Conservation (phyloP, 2,329 filamentous ascomycete genomes). For the Aspergillus glaucus region DNA sequence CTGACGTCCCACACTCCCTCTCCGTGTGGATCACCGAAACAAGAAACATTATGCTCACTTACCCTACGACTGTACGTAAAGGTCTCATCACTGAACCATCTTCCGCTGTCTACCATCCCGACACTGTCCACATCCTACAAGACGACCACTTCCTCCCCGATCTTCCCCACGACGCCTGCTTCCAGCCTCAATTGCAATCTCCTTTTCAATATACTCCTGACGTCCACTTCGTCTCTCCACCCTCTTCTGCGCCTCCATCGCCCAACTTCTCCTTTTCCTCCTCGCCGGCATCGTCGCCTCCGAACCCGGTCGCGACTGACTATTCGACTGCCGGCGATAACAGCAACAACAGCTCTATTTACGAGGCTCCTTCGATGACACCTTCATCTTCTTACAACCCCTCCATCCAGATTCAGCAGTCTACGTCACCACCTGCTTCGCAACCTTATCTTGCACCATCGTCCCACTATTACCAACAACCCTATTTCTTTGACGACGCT, state of each 20-base stretch:
- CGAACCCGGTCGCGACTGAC: conserved; percentile 20
- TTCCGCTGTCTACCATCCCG: conserved; percentile 18
- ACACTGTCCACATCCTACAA: conserved; percentile 30
- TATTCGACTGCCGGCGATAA: conserved; percentile 13
- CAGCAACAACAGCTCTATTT: conserved; percentile 20
- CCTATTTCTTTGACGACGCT: conserved; percentile 19
- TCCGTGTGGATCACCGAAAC: no score
- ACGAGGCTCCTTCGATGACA: conserved; percentile 37
- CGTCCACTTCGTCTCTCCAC: conserved; percentile 29
- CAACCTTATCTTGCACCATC: conserved; percentile 27
- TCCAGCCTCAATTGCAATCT: conserved; percentile 8
- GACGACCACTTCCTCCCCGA: conserved; percentile 33
- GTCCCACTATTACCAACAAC: conserved; percentile 8
- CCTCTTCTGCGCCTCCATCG: conserved; percentile 32
- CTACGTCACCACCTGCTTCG: conserved; percentile 24
- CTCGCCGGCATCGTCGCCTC: conserved; percentile 21
- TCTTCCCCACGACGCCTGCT: conserved; percentile 8
- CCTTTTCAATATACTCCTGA: conserved; percentile 28
- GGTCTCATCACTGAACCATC: conserved; percentile 36
- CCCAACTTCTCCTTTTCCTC: conserved; percentile 25
- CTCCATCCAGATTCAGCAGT: conserved; percentile 27
- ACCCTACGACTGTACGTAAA: conserved; percentile 33
- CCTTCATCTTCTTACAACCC: conserved; percentile 34
- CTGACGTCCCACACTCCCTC: conserved; percentile 19
- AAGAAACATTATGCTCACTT: conserved; percentile 34